Base-by-base conservation (phyloP, 2,329 filamentous ascomycete species). In the Didymella arachidicola region DNA sequence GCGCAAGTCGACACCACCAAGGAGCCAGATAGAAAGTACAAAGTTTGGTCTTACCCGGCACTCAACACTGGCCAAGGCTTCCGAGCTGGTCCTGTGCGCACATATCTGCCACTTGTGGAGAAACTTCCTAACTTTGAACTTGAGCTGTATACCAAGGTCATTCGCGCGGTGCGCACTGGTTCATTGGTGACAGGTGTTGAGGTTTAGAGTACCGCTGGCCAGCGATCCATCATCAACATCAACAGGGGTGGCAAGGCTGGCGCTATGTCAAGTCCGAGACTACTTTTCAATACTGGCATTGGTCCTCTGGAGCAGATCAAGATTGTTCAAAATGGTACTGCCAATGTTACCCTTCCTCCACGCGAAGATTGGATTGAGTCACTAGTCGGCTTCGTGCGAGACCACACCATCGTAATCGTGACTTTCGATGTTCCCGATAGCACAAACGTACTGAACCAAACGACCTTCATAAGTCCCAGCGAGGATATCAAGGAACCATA, bases 341-440 rank as follows among this genome's bases (percentile, higher is more conserved):
- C 32, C 16, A 18, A 36, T n/a, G 16, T 36, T 8, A 36, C 32
- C 16, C 32, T 36, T 6, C 32, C 32, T n/a, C 32, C 32, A n/a
- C 16, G 16, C 11, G 16, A 36, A n/a, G 16, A 36, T 3, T 36
- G 32, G 16, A 18, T 36, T 4, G 32, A 36, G 16, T 36, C 6
- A 6, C 32, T 14, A n/a, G 32, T 36, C 6, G 32, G 32, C 7
- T 36, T 36, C 32, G 32, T 36, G 32, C 32, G 16, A n/a, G 32
- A 36, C 32, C 32, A 36, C 16, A 36, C 32, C 16, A 36, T 36
- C 16, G 32, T 36, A 6, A 36, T 36, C 6, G 32, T 36, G n/a
- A 50, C 44, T 1, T 67, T 64, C 57, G 59, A 60, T 14, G 60
- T 64, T 36, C 63, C 52, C 4, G 46, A 51, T 11, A 43, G 46